A percentile compares a stretch with the other conserved stretches of the same genome.
These are phyloP conservation scores for Atalantia buxifolia DNA, from an alignment of 345 rosid species.

Conservation along the genomic window DNA sequence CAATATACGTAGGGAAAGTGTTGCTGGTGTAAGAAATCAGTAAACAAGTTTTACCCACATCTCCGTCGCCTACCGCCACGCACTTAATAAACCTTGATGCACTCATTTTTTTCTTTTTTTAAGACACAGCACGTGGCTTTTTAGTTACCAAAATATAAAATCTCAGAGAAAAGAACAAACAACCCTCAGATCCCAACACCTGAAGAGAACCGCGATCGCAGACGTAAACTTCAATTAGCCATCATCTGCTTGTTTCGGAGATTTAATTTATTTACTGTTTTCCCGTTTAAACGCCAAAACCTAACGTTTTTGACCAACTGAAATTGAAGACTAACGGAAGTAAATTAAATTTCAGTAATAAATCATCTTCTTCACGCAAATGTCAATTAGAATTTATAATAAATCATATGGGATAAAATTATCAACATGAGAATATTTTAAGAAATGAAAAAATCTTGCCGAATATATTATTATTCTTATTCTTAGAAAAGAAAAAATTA, in stretches of 20 bases:
- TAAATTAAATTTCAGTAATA: too few species aligned
- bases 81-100: conserved; percentile 85
- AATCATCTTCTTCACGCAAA: too few species aligned
- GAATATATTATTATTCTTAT: too few species aligned
- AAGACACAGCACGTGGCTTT: not conserved
- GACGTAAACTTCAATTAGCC: conserved; percentile 27
- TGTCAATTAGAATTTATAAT: too few species aligned
- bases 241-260: conserved; percentile 23
- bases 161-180: not conserved
- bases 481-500: too few species aligned
- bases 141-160: conserved; percentile 2
- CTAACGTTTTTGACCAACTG: too few species aligned
- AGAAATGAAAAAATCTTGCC: too few species aligned
- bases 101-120: conserved; percentile 45
- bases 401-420: too few species aligned
- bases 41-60: conserved; percentile 85
- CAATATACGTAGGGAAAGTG: conserved; percentile 83
- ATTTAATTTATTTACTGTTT: too few species aligned
- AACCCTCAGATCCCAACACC: conserved; percentile 37
- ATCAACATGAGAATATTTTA: too few species aligned
- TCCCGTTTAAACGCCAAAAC: too few species aligned
- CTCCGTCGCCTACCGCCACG: conserved; percentile 89
- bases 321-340: too few species aligned
- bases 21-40: conserved; percentile 86
- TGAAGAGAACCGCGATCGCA: conserved; percentile 17